A percentile compares a stretch with the other conserved stretches of the same genome.
phyloP scores from a whole-genome alignment of 345 rosid genomes.

The Populus davidiana region DNA sequence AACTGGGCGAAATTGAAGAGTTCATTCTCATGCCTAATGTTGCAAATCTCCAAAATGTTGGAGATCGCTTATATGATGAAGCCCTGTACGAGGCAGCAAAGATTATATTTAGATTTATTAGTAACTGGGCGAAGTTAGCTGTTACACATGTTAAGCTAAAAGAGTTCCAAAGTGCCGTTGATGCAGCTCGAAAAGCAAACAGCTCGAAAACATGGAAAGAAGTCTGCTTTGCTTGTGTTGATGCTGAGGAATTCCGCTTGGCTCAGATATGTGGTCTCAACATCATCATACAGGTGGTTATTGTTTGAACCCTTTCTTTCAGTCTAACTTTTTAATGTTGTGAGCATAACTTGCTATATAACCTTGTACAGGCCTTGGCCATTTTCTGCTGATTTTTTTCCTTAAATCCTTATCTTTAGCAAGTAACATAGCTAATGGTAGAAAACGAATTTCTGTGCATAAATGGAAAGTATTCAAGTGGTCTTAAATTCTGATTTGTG shows the following conservation, averaged over 20 bases:
- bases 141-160: conserved; percentile 82
- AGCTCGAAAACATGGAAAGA: conserved; percentile 98
- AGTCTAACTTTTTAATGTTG: not conserved
- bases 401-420: not conserved
- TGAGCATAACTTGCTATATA: not conserved
- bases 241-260: conserved; percentile 88
- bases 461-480: not conserved
- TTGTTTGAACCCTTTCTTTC: not conserved
- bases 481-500: not conserved
- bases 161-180: conserved; percentile 97
- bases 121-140: conserved; percentile 98
- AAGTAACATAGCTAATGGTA: not conserved
- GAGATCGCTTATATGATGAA: conserved; percentile 89
- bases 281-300: conserved; percentile 74
- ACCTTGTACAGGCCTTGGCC: not conserved
- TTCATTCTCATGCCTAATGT: conserved; percentile 95
- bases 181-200: conserved; percentile 96
- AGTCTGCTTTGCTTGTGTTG: conserved; percentile 95
- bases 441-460: not conserved
- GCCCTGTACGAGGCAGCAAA: conserved; percentile 89
- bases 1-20: conserved; percentile 80
- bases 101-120: conserved; percentile 80
- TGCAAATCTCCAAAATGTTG: conserved; percentile 86
- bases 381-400: not conserved
- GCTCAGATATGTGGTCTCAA: conserved; percentile 95